Conservation (phyloP, 2,329 filamentous ascomycete genomes). For the Septoria linicola region DNA sequence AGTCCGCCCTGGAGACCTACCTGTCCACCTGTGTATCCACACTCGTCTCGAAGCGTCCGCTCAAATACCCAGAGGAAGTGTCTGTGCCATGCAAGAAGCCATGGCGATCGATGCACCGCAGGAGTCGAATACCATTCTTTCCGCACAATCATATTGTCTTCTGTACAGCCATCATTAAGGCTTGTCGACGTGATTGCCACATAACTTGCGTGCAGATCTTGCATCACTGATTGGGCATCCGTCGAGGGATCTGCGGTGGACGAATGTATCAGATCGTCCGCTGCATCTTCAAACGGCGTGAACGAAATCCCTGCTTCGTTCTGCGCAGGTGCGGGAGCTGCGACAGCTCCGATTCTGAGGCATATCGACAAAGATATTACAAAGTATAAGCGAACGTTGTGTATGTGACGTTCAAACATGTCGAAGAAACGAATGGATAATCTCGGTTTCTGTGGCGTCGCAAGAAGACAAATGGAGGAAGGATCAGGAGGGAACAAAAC, state of each 20-base stretch:
- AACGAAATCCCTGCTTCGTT: constrained; percentile 2
- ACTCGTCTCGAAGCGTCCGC: constrained; percentile 42
- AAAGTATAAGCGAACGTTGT: neutral
- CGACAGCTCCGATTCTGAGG: neutral
- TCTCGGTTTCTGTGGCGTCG: no score
- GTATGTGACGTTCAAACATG: neutral
- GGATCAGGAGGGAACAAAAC: no score
- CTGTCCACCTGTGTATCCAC: constrained; percentile 43
- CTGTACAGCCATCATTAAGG: constrained; percentile 24
- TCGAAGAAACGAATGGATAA: no score
- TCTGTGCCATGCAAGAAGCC: constrained; percentile 42
- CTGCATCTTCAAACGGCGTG: neutral
- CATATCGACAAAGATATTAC: constrained; percentile 1
- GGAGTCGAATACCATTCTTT: constrained; percentile 33
- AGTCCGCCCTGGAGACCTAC: no score
- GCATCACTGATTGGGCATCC: constrained; percentile 5
- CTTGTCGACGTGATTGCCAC: neutral
- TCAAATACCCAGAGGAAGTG: constrained; percentile 45
- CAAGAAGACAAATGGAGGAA: no score
- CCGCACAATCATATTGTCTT: constrained; percentile 26
- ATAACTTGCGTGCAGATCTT: constrained; percentile 8
- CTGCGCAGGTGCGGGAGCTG: constrained; percentile 2
- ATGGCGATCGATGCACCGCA: constrained; percentile 31
- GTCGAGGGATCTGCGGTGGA: neutral
- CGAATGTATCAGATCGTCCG: neutral